Base-by-base conservation (phyloP, 2,329 filamentous ascomycete species). In the Colletotrichum eleusines region DNA sequence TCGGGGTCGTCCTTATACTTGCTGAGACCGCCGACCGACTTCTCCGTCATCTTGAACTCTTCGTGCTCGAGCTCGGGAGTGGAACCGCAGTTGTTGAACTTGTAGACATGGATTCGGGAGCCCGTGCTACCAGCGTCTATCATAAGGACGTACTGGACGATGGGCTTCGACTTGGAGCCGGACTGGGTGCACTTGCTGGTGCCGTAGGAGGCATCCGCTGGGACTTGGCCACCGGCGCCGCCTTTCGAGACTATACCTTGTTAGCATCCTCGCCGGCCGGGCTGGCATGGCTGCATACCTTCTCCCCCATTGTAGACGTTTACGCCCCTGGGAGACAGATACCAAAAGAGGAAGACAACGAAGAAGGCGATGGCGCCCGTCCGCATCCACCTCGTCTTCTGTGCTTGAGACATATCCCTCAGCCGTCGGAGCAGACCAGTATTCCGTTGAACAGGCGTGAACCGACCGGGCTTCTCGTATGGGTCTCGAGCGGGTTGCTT, bases 61-160 rank as follows among this genome's bases (percentile, higher is more conserved):
- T 99, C 96, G 78, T 90, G 86, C 83, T 99, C 96, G 61, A 99
- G 89, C 83, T 98, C 95, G 33, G 96, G 96, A n/a, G 95, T 95
- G 9, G 94, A 84, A 16, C 95, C 96, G 84, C 95, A 99, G 85
- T 98, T 98, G 87, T 98, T 98, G 89, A 98, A 99, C 80, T 94
- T 93, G 87, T 98, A 99, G 71, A 98, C 94, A 84, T 99, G 97
- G 79, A 99, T 98, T 76, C 96, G 92, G 72, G 96, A 98, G 72
- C 96, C 96, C 65, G 96, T 98, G 85, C 95, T 98, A 76, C 96
- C 96, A 58, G 96, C 96, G 82, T 99, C 96, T 78, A 99, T 94
- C 96, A 99, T 99, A 78, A 98, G 89, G 72, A 96, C 97, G 84
- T 98, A 99, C 80, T 99, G 96, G 73, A 98, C 91, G 75, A 99